Evolutionary conservation across 192 early-diverging fungal genomes (phyloP), one percentile per base, ranked within the genome.

Genomic region (Gamsiella multidivaricata): DNA sequence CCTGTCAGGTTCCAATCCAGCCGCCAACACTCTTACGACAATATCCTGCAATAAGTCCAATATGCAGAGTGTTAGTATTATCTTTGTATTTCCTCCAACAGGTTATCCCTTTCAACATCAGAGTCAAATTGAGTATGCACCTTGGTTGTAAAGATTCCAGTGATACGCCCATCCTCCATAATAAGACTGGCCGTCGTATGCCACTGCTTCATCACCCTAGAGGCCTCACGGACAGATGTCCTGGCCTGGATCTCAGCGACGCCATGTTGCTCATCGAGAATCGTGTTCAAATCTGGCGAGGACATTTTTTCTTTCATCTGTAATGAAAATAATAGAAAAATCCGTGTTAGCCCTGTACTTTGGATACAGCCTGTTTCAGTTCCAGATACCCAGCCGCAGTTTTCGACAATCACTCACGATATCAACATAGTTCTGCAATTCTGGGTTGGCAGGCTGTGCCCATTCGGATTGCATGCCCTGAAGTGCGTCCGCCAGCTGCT

Each of bases 251-350:
- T 90, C 49, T 89, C 82, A 2, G 87, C 85, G 25, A 88, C 88
- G 23, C 82, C 79, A 54, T 81, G 70, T 17, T 81, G 61, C 42
- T 84, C 83, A 49, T 91, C 88, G 49, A 98, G 79, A 15, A 98
- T 90, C 6, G 91, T 86, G 50, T 86, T 91, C 59, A 98, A 83
- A 75, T 96, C 92, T 37, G 96, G 96, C 70, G 94, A 98, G 36
- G 89, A 88, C 88, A 96, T 94, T 63, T 90, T 86, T 67, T 93
- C 90, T 42, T 89, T 85, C 71, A 78, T 78, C 74, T 78, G 42
- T 51, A 45, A 32, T 47, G 39, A 26, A 42, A n/a, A 17, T 14
- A 37, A 20, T 3, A 29, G 22, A 46, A 9, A 26, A 8, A 23
- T 64, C 29, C 3, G 9, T 39, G 22, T 36, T 57, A 32, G 36